Evolutionary conservation across 768 basidiomycete species (phyloP).

Genomic region (Mycena galopus): DNA sequence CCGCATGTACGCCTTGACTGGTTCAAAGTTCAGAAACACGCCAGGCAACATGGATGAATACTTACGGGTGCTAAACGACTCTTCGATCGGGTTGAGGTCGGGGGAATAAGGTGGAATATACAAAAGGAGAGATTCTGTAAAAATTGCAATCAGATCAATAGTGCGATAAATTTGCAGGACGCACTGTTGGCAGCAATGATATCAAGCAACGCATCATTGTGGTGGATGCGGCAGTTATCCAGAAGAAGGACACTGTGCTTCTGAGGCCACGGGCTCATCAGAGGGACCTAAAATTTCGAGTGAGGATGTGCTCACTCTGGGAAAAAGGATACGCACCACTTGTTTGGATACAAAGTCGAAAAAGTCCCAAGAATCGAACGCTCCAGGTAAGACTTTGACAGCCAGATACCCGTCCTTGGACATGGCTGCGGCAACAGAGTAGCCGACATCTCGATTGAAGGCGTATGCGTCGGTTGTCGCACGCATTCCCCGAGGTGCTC

Average conservation of each 20-base stretch:
- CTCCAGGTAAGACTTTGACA: slow-evolving; percentile 7
- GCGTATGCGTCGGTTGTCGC: slow-evolving; percentile 9
- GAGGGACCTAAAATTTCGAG: not conserved
- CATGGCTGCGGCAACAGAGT: not conserved
- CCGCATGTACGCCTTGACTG: slow-evolving; percentile 11
- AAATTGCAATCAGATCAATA: not conserved
- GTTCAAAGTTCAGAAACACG: not conserved
- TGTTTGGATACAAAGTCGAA: not conserved
- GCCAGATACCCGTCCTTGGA: slow-evolving; percentile 12
- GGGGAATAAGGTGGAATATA: slow-evolving; percentile 13
- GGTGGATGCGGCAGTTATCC: slow-evolving; percentile 46
- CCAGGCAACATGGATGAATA: not conserved
- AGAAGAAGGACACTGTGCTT: slow-evolving; percentile 41
- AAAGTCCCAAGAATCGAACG: slow-evolving; percentile 8
- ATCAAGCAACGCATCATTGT: slow-evolving; percentile 32
- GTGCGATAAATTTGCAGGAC: not conserved
- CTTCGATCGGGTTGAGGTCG: slow-evolving; percentile 13
- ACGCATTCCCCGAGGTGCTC: slow-evolving; percentile 33
- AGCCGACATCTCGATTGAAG: slow-evolving; percentile 1
- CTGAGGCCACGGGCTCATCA: slow-evolving; percentile 40
- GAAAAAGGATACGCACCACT: not conserved
- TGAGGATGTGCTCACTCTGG: not conserved
- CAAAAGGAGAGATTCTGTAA: not conserved
- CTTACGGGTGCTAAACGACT: slow-evolving; percentile 11
- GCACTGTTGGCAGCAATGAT: slow-evolving; percentile 3